These are phyloP conservation scores for Nicotiana noctiflora DNA, from an alignment of 257 asterid genomes.

Conservation along the genomic window DNA sequence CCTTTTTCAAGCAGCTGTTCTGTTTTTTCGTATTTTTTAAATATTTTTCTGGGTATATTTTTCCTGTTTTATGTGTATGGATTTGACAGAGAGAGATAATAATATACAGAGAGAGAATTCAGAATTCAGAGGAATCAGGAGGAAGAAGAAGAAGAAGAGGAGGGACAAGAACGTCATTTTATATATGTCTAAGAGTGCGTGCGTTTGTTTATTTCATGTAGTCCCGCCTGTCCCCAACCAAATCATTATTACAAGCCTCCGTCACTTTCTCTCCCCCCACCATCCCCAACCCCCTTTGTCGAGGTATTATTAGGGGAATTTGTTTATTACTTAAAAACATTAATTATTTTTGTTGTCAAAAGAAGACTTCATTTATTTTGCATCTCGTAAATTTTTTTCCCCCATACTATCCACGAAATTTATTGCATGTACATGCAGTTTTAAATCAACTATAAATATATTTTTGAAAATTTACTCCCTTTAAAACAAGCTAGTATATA, in stretches of 20 bases:
- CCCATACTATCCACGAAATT: neutral
- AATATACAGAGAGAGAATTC: neutral
- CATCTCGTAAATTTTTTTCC: too few relatives aligned
- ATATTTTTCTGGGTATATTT: neutral
- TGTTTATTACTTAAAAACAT: neutral
- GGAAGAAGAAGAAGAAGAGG: neutral
- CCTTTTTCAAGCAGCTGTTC: neutral
- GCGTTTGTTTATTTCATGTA: neutral
- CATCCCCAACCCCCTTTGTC: neutral
- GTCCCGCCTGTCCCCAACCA: neutral
- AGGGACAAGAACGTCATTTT: neutral
- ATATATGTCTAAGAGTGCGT: neutral
- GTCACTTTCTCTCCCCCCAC: slow-evolving; percentile 1
- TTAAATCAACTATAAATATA: too few relatives aligned
- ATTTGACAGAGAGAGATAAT: neutral
- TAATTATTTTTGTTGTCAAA: neutral
- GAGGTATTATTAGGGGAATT: neutral
- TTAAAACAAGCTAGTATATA: neutral
- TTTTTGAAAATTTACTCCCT: too few relatives aligned
- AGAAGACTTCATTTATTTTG: neutral
- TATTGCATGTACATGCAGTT: too few relatives aligned
- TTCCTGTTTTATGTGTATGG: neutral
- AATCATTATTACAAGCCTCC: slow-evolving; percentile 2
- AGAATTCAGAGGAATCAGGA: neutral
- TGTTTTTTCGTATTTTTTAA: neutral